Evolutionary conservation across 768 basidiomycete genomes (phyloP).

Genomic region (Pleurotus platypus): DNA sequence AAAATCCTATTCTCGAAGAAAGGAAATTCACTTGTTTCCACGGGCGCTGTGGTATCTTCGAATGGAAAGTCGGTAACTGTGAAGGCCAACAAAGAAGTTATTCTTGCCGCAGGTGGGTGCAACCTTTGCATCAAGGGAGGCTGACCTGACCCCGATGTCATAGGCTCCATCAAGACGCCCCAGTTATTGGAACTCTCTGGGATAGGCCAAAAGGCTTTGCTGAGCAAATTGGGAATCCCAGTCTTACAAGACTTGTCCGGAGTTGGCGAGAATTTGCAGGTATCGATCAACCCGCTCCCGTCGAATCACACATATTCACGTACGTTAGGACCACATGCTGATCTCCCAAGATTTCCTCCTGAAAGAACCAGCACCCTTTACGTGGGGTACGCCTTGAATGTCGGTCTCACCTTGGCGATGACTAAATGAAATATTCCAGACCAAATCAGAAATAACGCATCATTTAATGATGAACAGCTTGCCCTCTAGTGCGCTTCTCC

Average conservation of each 20-base stretch:
- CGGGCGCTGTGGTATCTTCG: slow-evolving; percentile 8
- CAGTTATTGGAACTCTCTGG: slow-evolving; percentile 52
- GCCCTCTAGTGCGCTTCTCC: background rate
- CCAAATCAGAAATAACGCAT: background rate
- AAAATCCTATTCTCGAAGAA: slow-evolving; percentile 9
- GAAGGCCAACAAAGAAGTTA: slow-evolving; percentile 36
- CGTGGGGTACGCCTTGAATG: background rate
- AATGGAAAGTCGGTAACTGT: slow-evolving; percentile 20
- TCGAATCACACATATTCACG: background rate
- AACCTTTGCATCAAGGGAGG: background rate
- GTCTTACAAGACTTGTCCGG: slow-evolving; percentile 32
- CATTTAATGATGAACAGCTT: background rate
- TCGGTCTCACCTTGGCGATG: background rate
- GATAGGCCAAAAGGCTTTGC: slow-evolving; percentile 27
- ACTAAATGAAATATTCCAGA: background rate
- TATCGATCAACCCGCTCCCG: background rate
- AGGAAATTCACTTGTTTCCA: background rate
- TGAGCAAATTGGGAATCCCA: slow-evolving; percentile 23
- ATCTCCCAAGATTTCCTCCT: background rate
- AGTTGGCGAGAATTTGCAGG: slow-evolving; percentile 34
- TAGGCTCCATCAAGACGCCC: slow-evolving; percentile 18
- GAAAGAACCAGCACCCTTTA: background rate
- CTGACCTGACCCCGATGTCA: background rate
- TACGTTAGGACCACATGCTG: background rate
- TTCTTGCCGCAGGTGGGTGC: slow-evolving; percentile 26